These are phyloP conservation scores for Ceratocystis cubensis DNA, from an alignment of 2,329 filamentous ascomycete genomes.

Conservation along the genomic window DNA sequence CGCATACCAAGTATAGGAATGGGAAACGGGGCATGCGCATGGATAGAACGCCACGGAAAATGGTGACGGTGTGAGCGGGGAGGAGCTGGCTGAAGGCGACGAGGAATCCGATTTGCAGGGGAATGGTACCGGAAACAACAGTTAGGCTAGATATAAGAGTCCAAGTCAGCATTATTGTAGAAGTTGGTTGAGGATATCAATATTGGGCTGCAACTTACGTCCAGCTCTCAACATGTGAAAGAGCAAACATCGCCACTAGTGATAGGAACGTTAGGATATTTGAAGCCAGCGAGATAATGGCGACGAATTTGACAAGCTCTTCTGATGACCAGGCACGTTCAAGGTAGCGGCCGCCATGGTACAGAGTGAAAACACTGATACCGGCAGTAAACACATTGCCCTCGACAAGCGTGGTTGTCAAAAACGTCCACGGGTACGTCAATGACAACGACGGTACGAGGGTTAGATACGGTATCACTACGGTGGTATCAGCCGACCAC, in stretches of 20 bases:
- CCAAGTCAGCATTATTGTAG: conserved; percentile 10
- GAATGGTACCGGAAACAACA: conserved; percentile 76
- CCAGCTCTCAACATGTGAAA: conserved; percentile 54
- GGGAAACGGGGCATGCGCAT: conserved; percentile 66
- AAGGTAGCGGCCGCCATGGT: conserved; percentile 86
- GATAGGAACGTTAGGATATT: conserved; percentile 63
- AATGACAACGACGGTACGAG: conserved; percentile 73
- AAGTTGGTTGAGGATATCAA: conserved; percentile 20
- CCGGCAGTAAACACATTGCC: conserved; percentile 79
- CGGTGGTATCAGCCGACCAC: conserved; percentile 49
- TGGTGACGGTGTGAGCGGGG: conserved; percentile 88
- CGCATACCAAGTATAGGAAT: conserved; percentile 60
- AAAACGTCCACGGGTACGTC: conserved; percentile 84
- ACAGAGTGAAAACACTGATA: conserved; percentile 66
- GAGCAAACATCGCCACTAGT: conserved; percentile 59
- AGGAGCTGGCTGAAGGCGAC: conserved; percentile 96
- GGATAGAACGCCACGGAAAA: conserved; percentile 78
- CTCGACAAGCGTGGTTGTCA: conserved; percentile 79
- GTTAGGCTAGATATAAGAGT: conserved; percentile 46
- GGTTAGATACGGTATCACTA: conserved; percentile 74
- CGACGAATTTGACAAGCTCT: conserved; percentile 83
- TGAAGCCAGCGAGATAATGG: conserved; percentile 64
- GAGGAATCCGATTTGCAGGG: conserved; percentile 84
- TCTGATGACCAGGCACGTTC: conserved; percentile 90
- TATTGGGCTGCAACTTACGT: conserved; percentile 42